Evolutionary conservation across 2,329 filamentous ascomycete genomes (phyloP).

Genomic region (Microcyclospora pomicola): DNA sequence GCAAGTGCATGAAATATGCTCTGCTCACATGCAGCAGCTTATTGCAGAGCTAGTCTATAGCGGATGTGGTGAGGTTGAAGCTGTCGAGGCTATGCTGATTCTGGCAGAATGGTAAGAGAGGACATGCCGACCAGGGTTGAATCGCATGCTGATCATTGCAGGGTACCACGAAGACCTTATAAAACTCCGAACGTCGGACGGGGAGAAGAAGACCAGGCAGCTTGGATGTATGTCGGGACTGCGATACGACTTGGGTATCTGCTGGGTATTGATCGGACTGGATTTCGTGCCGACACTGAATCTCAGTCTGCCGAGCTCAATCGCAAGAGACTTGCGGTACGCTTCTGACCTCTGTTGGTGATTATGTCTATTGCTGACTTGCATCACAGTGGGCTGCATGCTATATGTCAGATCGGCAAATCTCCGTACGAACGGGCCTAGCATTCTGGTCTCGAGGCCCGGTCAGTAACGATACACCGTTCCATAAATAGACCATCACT

Average conservation of each 20-base stretch:
- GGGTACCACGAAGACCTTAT: slow-evolving; percentile 16
- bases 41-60: slow-evolving; percentile 19
- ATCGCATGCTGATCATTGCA: no score
- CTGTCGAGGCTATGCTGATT: slow-evolving; percentile 22
- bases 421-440: slow-evolving; percentile 21
- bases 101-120: slow-evolving; percentile 17
- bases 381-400: slow-evolving; percentile 16
- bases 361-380: no score
- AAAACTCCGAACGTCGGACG: slow-evolving; percentile 16
- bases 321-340: slow-evolving; percentile 16
- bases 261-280: slow-evolving; percentile 21
- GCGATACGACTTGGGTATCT: slow-evolving; percentile 22
- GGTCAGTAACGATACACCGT: background rate
- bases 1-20: slow-evolving; percentile 20
- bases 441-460: slow-evolving; percentile 22
- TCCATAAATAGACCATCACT: background rate
- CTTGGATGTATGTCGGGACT: slow-evolving; percentile 23
- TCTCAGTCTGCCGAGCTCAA: slow-evolving; percentile 17
- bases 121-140: no score
- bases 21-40: slow-evolving; percentile 21
- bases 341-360: no score
- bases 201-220: slow-evolving; percentile 22
- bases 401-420: slow-evolving; percentile 22
- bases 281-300: slow-evolving; percentile 19
- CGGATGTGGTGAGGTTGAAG: slow-evolving; percentile 19